Evolutionary conservation across 495 filamentous ascomycete genomes (phyloP), one percentile per base, ranked within the genome.

Genomic region (Xylaria palmicola): DNA sequence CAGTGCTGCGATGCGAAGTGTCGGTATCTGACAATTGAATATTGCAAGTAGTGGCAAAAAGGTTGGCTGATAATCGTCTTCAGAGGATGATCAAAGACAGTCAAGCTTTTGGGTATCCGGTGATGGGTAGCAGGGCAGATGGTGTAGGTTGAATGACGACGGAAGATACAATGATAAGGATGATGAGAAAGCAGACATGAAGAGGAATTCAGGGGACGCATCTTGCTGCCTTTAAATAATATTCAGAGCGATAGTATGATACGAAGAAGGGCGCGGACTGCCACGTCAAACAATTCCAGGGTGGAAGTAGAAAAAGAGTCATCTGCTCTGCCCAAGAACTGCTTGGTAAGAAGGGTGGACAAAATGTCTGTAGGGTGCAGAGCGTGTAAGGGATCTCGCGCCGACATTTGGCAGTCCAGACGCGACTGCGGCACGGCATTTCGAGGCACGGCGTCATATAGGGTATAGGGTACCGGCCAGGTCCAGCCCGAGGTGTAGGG

Each of bases 251-350:
- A 36, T 17, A 1, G 27, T 26, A 15, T 22, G 6, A 48, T 9
- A 37, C 7, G 27, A 20, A 12, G 26, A 48, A 0, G 30, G 40
- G 29, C 20, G 41, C 34, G 56, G 17, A 41, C 45, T 59, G 45
- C 56, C 44, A 50, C 56, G 45, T 40, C 56, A 50, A 49, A 13
- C 20, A 40, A 56, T 40, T 45, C 45, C n/a, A 36, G 40, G 56
- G 15, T 27, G 56, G 8, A 59, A 49, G 56, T 49, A 51, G 34
- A 50, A 59, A 50, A 59, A 59, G 44, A 59, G 56, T 59, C 56
- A 59, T 59, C 7, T 49, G 44, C 15, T 47, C 56, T 19, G 10
- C 6, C 8, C 20, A 49, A 36, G 59, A 40, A 41, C 39, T 22
- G 48, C 29, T 51, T 47, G 13, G 24, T 12, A 37, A 19, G 34